Percentiles rank a stretch among this genome's conserved stretches.
Conservation (phyloP, 208 protist genomes). For the Trypanosomatidae sp. region DNA sequence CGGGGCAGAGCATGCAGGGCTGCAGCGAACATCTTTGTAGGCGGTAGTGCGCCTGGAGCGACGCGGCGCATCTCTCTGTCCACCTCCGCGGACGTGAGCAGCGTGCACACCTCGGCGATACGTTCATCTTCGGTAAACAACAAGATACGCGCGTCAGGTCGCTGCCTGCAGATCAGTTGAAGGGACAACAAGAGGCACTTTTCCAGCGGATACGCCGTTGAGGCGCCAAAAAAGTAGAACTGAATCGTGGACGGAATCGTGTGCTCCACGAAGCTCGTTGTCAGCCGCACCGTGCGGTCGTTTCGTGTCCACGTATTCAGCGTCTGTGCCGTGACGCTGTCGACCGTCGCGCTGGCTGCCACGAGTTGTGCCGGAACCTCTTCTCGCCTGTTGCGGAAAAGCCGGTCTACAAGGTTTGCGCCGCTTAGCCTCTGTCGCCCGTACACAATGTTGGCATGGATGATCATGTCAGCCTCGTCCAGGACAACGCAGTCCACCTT, state of each 20-base stretch:
- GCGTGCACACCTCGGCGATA: constrained; percentile 37
- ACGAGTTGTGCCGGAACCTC: constrained; percentile 89
- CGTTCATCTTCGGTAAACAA: constrained; percentile 56
- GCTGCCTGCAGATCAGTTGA: constrained; percentile 76
- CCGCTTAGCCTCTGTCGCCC: constrained; percentile 54
- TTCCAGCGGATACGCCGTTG: constrained; percentile 36
- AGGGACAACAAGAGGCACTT: constrained; percentile 48
- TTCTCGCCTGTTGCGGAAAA: constrained; percentile 69
- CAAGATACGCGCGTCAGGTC: constrained; percentile 58
- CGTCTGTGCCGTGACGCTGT: constrained; percentile 78
- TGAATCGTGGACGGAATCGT: constrained; percentile 72
- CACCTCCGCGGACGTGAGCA: constrained; percentile 31
- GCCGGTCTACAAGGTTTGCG: constrained; percentile 71
- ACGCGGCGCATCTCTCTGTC: constrained; percentile 7
- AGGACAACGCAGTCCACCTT: constrained; percentile 91
- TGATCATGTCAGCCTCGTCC: constrained; percentile 85
- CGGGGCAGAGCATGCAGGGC: constrained; percentile 22
- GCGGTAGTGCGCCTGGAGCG: constrained; percentile 8
- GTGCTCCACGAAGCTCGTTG: constrained; percentile 89
- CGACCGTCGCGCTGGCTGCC: constrained; percentile 82
- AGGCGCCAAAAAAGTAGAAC: constrained; percentile 81
- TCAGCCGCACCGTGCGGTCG: constrained; percentile 85
- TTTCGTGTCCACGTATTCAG: constrained; percentile 90
- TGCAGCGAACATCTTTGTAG: constrained; percentile 8
- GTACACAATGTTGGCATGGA: constrained; percentile 31